Conservation (phyloP, 2,329 filamentous ascomycete genomes). For the Diaporthe citrichinensis region DNA sequence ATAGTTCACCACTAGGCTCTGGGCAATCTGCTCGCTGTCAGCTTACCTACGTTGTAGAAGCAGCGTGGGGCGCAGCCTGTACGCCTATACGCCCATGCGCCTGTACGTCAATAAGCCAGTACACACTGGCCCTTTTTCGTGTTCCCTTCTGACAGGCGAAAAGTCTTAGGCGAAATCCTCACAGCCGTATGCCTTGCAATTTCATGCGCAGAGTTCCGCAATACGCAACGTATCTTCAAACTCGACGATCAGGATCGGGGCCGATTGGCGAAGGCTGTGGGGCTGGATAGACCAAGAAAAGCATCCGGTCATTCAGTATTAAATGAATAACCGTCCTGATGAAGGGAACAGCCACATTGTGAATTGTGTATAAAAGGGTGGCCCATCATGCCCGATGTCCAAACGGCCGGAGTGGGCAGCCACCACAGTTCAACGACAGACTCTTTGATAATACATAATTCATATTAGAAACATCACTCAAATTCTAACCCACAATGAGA, state of each 20-base stretch:
- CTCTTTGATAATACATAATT: background rate
- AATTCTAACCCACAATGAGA: background rate
- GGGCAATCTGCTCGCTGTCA: background rate
- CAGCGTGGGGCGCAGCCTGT: background rate
- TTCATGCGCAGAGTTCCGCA: background rate
- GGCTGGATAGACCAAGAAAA: background rate
- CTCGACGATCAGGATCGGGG: background rate
- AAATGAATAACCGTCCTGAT: background rate
- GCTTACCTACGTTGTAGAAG: background rate
- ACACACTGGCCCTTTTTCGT: too few relatives aligned
- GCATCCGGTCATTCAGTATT: background rate
- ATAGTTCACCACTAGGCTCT: background rate
- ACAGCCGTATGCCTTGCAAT: too few relatives aligned
- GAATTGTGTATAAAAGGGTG: background rate
- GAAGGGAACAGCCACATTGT: background rate
- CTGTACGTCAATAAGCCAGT: background rate
- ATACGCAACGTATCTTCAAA: background rate
- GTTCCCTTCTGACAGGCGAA: too few relatives aligned
- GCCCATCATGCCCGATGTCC: background rate
- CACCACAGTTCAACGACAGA: background rate
- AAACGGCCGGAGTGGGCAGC: background rate
- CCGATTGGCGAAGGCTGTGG: too few relatives aligned
- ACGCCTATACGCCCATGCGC: slow-evolving; percentile 3
- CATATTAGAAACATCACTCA: background rate
- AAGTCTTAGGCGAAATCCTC: background rate